Conservation (phyloP, 1,284 basidiomycete species). For the Meripilus lineatus region DNA sequence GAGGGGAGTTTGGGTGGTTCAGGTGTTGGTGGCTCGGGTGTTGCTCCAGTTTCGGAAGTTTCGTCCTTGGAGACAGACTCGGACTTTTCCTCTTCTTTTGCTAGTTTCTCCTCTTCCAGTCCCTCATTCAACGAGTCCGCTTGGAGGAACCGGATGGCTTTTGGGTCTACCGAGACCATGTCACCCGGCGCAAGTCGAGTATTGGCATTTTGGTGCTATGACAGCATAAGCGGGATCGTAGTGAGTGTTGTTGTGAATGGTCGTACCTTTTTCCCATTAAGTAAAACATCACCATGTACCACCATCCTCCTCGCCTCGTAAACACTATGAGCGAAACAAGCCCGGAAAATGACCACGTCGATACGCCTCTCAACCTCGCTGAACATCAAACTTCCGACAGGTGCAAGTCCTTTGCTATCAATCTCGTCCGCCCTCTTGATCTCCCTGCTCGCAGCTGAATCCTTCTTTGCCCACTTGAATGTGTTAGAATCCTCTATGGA, state of each 20-base stretch:
- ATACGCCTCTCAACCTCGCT: conserved; percentile 90
- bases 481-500: conserved; percentile 30
- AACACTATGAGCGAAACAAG: conserved; percentile 87
- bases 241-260: conserved; percentile 1
- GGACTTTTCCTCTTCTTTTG: conserved; percentile 1
- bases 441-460: conserved; percentile 40
- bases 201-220: conserved; percentile 80
- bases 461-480: conserved; percentile 47
- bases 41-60: neutral
- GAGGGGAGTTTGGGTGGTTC: conserved; percentile 3
- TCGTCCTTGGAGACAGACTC: neutral
- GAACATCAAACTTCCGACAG: conserved; percentile 90
- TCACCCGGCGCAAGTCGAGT: conserved; percentile 93
- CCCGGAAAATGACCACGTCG: conserved; percentile 89
- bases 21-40: neutral
- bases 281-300: conserved; percentile 80
- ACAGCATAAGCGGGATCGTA: neutral
- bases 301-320: conserved; percentile 88
- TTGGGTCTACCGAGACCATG: conserved; percentile 86
- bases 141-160: conserved; percentile 75
- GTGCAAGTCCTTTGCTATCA: conserved; percentile 61
- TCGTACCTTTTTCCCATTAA: conserved; percentile 88
- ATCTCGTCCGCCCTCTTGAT: conserved; percentile 47
- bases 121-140: conserved; percentile 17
- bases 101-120: conserved; percentile 19